Conservation (phyloP, 2,329 filamentous ascomycete genomes). For the Neurospora sp. region DNA sequence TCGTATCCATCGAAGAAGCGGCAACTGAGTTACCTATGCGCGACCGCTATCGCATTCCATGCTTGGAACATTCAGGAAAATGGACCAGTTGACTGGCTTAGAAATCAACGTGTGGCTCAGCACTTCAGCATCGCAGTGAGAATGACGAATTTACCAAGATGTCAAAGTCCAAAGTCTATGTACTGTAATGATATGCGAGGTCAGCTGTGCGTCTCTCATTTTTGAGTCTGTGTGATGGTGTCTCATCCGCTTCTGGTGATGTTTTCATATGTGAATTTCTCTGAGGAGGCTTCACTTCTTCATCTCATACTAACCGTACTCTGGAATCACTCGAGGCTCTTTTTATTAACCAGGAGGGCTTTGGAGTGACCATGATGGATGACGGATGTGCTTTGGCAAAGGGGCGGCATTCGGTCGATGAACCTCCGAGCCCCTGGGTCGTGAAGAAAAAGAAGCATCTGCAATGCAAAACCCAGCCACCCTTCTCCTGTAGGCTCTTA, state of each 20-base stretch:
- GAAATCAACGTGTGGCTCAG: too few species aligned
- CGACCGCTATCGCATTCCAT: background rate
- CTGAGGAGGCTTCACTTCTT: too few species aligned
- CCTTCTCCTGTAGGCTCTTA: background rate
- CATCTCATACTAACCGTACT: background rate
- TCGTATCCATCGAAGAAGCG: background rate
- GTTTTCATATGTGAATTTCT: too few species aligned
- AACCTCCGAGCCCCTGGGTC: background rate
- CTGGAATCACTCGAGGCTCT: background rate
- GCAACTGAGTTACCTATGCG: background rate
- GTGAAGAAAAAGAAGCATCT: background rate
- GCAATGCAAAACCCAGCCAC: background rate
- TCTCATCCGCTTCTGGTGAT: too few species aligned
- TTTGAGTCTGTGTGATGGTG: too few species aligned
- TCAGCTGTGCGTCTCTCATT: background rate
- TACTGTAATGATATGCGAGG: too few species aligned
- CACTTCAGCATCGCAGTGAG: too few species aligned
- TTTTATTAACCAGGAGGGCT: background rate
- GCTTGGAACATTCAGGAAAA: background rate
- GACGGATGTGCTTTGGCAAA: background rate
- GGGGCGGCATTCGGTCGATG: background rate
- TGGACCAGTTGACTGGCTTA: too few species aligned
- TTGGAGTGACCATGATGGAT: background rate
- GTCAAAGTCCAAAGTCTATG: too few species aligned
- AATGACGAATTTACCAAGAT: too few species aligned